phyloP scores from a whole-genome alignment of 257 asterid genomes.

The Osmanthus fragrans region DNA sequence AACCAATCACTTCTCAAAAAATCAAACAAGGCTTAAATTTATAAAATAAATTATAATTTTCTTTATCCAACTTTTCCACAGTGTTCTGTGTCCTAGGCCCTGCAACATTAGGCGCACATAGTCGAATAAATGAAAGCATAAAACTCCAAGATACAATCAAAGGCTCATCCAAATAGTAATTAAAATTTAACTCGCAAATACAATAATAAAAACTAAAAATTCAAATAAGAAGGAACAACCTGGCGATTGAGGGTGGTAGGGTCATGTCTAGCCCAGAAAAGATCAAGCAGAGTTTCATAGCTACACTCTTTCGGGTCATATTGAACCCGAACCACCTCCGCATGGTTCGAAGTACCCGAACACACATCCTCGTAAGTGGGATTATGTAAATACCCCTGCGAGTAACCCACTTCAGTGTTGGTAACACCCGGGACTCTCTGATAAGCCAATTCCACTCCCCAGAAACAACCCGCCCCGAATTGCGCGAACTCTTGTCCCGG shows the following conservation, averaged over 20 bases:
- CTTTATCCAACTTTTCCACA: not conserved
- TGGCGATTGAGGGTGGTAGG: conserved; percentile 95
- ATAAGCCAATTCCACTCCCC: conserved; percentile 93
- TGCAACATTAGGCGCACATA: not conserved
- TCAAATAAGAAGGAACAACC: conserved; percentile 35
- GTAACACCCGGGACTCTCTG: conserved; percentile 90
- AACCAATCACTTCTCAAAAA: no score
- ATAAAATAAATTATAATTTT: no score
- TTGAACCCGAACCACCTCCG: conserved; percentile 86
- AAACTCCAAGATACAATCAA: not conserved
- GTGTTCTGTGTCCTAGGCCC: not conserved
- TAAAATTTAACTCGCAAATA: not conserved
- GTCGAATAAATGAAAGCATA: not conserved
- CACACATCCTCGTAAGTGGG: conserved; percentile 83
- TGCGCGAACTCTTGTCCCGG: conserved; percentile 84
- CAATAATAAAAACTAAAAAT: no score
- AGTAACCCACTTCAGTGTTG: conserved; percentile 84
- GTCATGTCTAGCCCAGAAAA: conserved; percentile 90
- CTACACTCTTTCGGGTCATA: conserved; percentile 87
- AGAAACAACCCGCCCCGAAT: conserved; percentile 94
- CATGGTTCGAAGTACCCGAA: conserved; percentile 72
- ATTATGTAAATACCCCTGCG: conserved; percentile 66
- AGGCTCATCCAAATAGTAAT: not conserved
- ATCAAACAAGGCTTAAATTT: no score
- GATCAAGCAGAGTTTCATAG: conserved; percentile 65